phyloP scores from a whole-genome alignment of 345 rosid genomes.

The Salix udensis region DNA sequence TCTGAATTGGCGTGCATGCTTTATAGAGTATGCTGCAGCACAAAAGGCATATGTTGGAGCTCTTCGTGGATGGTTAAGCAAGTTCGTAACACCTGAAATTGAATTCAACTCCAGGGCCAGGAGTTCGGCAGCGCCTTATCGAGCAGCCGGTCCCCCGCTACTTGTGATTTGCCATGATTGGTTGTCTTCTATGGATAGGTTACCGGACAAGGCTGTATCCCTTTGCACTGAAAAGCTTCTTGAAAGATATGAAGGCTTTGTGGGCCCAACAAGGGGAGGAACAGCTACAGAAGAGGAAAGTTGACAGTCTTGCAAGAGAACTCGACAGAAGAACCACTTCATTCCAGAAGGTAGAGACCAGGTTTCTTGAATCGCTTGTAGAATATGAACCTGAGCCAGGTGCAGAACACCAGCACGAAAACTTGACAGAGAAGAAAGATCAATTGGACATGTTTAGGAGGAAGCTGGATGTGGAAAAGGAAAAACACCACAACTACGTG shows the following conservation, averaged over 20 bases:
- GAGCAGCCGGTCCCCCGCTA: constrained; percentile 49
- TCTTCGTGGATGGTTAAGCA: constrained; percentile 59
- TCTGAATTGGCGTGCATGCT: constrained; percentile 56
- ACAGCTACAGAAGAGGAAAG: constrained; percentile 60
- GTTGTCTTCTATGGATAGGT: constrained; percentile 42
- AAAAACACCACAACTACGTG: constrained; percentile 45
- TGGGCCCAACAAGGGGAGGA: constrained; percentile 69
- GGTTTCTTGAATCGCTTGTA: constrained; percentile 38
- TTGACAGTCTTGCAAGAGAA: constrained; percentile 55
- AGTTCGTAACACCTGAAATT: constrained; percentile 57
- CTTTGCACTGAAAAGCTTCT: constrained; percentile 54
- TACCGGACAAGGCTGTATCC: constrained; percentile 46
- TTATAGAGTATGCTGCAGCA: constrained; percentile 43
- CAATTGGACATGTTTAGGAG: constrained; percentile 46
- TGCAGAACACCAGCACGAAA: constrained; percentile 20
- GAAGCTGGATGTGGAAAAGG: constrained; percentile 50
- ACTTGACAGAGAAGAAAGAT: constrained; percentile 38
- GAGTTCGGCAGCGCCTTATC: constrained; percentile 35
- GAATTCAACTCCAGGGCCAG: constrained; percentile 51
- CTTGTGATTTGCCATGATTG: constrained; percentile 50
- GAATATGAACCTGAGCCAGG: constrained; percentile 36
- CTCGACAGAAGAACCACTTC: constrained; percentile 45
- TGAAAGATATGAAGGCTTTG: constrained; percentile 49
- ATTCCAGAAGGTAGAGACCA: constrained; percentile 45
- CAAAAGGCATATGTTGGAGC: constrained; percentile 57